Conservation (phyloP, 2,329 filamentous ascomycete species). For the Phoma sp. region DNA sequence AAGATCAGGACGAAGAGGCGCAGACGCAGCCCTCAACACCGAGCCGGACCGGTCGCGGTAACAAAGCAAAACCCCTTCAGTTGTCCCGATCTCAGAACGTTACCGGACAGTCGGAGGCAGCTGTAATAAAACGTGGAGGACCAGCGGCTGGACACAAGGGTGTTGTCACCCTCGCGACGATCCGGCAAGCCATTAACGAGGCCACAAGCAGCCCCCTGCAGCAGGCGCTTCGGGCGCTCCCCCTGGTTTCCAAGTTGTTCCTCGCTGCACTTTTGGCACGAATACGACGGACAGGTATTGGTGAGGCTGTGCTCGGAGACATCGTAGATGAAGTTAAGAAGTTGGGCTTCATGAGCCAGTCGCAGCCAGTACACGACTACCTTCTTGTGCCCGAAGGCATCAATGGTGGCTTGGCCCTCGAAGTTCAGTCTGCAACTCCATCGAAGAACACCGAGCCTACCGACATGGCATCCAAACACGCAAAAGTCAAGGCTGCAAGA, state of each 20-base stretch:
- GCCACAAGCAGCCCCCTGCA: conserved; percentile 92
- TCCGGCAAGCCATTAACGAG: conserved; percentile 94
- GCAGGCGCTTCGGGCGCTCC: conserved; percentile 82
- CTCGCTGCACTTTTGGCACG: conserved; percentile 81
- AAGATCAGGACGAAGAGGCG: conserved; percentile 41
- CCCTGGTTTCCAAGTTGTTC: conserved; percentile 82
- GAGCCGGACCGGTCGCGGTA: conserved; percentile 60
- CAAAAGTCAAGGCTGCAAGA: conserved; percentile 52
- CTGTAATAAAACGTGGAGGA: conserved; percentile 34
- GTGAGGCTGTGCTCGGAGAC: conserved; percentile 87
- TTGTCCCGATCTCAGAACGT: conserved; percentile 24
- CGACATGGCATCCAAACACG: conserved; percentile 27
- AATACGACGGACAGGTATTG: conserved; percentile 80
- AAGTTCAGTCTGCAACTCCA: conserved; percentile 19
- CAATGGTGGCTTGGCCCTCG: conserved; percentile 15
- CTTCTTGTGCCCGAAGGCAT: conserved; percentile 55
- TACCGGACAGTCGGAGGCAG: conserved; percentile 29
- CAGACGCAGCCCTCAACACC: conserved; percentile 64
- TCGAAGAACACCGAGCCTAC: conserved; percentile 25
- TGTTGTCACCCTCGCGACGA: conserved; percentile 87
- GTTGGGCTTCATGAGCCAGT: conserved; percentile 67
- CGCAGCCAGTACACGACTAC: conserved; percentile 66
- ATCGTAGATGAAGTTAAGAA: conserved; percentile 84
- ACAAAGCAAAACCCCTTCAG: conserved; percentile 37
- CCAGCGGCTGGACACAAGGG: conserved; percentile 41